Evolutionary conservation across 306 rosid species (phyloP).

Genomic region (Vicia sativa): DNA sequence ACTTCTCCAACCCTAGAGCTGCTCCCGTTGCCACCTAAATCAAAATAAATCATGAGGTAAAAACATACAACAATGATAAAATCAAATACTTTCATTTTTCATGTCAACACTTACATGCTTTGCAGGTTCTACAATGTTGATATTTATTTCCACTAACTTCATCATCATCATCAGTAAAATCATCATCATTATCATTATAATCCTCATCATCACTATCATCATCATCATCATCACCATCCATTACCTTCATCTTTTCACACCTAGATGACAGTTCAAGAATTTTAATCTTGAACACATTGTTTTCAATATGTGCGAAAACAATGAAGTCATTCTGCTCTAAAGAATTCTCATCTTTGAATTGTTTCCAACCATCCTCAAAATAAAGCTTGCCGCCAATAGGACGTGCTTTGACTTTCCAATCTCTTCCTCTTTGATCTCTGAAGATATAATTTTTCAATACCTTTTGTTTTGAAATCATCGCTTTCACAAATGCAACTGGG

Average conservation of each 20-base stretch:
- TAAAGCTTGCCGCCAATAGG: not conserved
- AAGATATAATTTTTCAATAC: conserved; percentile 20
- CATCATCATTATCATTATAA: not conserved
- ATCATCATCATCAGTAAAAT: not conserved
- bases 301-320: conserved; percentile 20
- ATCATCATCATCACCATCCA: not conserved
- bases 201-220: not conserved
- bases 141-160: not conserved
- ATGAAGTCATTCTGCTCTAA: conserved; percentile 1
- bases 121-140: not conserved
- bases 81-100: not conserved
- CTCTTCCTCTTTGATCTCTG: conserved; percentile 19
- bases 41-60: conserved; percentile 21
- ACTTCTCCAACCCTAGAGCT: not conserved
- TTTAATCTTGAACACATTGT: conserved; percentile 16
- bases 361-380: conserved; percentile 40
- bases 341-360: conserved; percentile 13
- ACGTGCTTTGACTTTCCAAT: conserved; percentile 25
- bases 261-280: conserved; percentile 8
- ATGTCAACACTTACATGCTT: conserved; percentile 27
- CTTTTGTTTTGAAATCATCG: not conserved
- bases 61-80: not conserved
- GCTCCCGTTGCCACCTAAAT: conserved; percentile 1
- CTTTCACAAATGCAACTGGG: conserved; percentile 30
- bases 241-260: conserved; percentile 31